These are phyloP conservation scores for Grigorovia jiainica DNA, from an alignment of 805 yeast genomes.

Conservation along the genomic window DNA sequence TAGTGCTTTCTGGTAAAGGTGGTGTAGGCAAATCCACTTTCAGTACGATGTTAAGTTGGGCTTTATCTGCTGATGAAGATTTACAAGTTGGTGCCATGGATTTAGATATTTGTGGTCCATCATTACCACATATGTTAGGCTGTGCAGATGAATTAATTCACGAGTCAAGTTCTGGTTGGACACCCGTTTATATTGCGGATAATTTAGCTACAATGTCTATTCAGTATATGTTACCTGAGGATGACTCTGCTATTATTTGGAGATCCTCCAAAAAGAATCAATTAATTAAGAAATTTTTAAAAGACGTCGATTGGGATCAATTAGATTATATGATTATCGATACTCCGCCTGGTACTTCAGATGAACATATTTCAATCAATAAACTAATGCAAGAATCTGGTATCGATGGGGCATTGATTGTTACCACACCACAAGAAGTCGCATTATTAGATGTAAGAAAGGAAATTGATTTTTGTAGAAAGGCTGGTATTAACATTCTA, in stretches of 20 bases:
- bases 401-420: conserved; percentile 88
- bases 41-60: conserved; percentile 95
- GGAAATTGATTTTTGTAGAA: conserved; percentile 88
- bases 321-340: conserved; percentile 83
- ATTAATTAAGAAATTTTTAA: conserved; percentile 82
- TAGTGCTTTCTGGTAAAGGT: conserved; percentile 76
- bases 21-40: conserved; percentile 98
- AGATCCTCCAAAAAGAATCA: conserved; percentile 94
- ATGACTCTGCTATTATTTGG: conserved; percentile 93
- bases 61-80: conserved; percentile 71
- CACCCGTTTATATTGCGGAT: conserved; percentile 92
- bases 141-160: conserved; percentile 80
- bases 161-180: conserved; percentile 87
- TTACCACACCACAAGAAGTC: conserved; percentile 97
- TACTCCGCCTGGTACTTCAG: conserved; percentile 98
- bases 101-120: conserved; percentile 95
- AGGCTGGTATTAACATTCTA: conserved; percentile 75
- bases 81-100: conserved; percentile 95
- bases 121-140: conserved; percentile 90
- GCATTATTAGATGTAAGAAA: conserved; percentile 90
- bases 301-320: conserved; percentile 85
- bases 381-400: conserved; percentile 83
- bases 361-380: conserved; percentile 88
- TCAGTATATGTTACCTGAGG: conserved; percentile 87
- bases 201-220: conserved; percentile 93